phyloP scores from a whole-genome alignment of 306 rosid species.

The Cajanus cajan region DNA sequence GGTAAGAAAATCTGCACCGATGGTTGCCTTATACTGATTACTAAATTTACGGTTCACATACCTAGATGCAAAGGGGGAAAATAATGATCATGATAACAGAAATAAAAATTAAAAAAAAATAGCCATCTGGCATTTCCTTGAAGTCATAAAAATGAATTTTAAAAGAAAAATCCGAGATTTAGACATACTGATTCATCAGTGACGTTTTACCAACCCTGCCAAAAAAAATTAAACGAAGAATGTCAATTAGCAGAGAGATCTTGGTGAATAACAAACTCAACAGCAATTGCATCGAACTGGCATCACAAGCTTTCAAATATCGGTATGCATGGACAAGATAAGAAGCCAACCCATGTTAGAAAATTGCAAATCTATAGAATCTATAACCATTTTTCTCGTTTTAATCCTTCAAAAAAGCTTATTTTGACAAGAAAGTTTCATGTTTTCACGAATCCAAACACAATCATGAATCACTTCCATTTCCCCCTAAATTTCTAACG shows the following conservation, averaged over 20 bases:
- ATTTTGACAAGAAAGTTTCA: not conserved
- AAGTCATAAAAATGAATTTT: not conserved
- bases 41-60: constrained; percentile 98
- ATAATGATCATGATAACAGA: constrained; percentile 1
- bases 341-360: not conserved
- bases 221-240: constrained; percentile 25
- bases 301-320: constrained; percentile 1
- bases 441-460: not conserved
- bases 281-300: not conserved
- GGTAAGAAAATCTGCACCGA: constrained; percentile 98
- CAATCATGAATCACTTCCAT: not conserved
- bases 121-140: not conserved
- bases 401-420: not conserved
- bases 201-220: constrained; percentile 99
- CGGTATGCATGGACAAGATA: not conserved
- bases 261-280: constrained; percentile 11
- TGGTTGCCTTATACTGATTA: constrained; percentile 98
- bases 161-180: constrained; percentile 29
- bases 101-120: constrained; percentile 6
- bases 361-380: constrained; percentile 15
- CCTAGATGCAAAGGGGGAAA: constrained; percentile 44
- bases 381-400: not conserved
- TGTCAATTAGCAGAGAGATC: constrained; percentile 14
- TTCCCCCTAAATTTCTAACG: not conserved
- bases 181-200: constrained; percentile 87